Conservation (phyloP, 306 rosid genomes). For the Psophocarpus tetragonolobus region DNA sequence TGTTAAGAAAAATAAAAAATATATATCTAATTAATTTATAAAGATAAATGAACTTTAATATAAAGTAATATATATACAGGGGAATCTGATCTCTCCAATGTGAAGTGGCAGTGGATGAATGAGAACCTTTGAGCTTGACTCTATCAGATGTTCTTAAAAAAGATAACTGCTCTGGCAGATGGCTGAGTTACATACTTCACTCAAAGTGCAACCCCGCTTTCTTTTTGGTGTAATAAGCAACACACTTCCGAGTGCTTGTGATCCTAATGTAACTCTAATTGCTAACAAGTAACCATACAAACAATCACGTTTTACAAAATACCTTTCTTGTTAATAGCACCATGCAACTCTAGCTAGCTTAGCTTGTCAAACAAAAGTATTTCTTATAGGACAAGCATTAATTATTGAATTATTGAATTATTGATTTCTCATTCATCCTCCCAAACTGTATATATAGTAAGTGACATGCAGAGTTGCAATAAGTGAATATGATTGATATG, state of each 20-base stretch:
- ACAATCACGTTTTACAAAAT: conserved; percentile 25
- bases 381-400: conserved; percentile 6
- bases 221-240: conserved; percentile 20
- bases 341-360: conserved; percentile 9
- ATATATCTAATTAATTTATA: background rate
- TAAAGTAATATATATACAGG: background rate
- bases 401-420: no score
- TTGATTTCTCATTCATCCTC: no score
- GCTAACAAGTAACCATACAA: background rate
- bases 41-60: background rate
- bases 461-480: background rate
- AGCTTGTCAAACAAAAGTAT: background rate
- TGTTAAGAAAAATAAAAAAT: no score
- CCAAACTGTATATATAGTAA: background rate
- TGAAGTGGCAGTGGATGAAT: background rate
- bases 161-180: background rate
- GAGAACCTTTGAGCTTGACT: no score
- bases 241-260: background rate
- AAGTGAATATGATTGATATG: no score
- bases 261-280: background rate
- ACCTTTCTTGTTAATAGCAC: conserved; percentile 35
- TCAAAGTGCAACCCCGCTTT: conserved; percentile 2
- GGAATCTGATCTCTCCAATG: background rate
- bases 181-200: background rate
- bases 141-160: conserved; percentile 5